These are phyloP conservation scores for Penicillium malachiteum DNA, from an alignment of 495 filamentous ascomycete species.

Conservation along the genomic window DNA sequence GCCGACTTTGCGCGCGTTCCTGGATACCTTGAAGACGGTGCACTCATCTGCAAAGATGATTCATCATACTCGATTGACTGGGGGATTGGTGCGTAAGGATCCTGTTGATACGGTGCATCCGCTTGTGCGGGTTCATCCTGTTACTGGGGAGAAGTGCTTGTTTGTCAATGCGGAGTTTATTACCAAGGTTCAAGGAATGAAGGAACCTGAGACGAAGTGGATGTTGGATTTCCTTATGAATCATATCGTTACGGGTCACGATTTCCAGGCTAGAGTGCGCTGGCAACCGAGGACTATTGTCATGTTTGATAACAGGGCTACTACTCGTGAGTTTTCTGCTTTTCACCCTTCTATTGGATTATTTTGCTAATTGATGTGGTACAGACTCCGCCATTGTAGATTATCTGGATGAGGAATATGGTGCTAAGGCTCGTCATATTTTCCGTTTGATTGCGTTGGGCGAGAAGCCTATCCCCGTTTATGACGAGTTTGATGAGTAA, in stretches of 20 bases:
- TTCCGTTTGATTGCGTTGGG: constrained; percentile 53
- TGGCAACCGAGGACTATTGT: constrained; percentile 84
- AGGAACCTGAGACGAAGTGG: constrained; percentile 56
- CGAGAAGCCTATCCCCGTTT: constrained; percentile 53
- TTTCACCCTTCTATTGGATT: neutral
- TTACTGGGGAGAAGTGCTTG: constrained; percentile 75
- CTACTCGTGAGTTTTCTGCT: constrained; percentile 51
- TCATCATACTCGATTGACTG: constrained; percentile 58
- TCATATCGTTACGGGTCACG: constrained; percentile 76
- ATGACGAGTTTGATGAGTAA: constrained; percentile 40
- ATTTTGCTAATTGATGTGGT: constrained; percentile 5
- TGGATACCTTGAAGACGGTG: constrained; percentile 69
- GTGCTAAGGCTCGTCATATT: constrained; percentile 49
- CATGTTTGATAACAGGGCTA: constrained; percentile 73
- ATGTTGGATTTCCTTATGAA: constrained; percentile 86
- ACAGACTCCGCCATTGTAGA: constrained; percentile 55
- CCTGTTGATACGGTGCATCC: constrained; percentile 69
- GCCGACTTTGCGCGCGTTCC: constrained; percentile 64
- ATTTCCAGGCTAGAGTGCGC: constrained; percentile 85
- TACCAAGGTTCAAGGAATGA: constrained; percentile 70
- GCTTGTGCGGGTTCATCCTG: constrained; percentile 71
- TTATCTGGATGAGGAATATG: constrained; percentile 48
- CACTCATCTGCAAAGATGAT: constrained; percentile 78
- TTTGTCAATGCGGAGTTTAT: constrained; percentile 83
- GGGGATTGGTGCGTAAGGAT: constrained; percentile 67